These are phyloP conservation scores for Heliamphora pulchella DNA, from an alignment of 179 eudicot genomes.

Conservation along the genomic window DNA sequence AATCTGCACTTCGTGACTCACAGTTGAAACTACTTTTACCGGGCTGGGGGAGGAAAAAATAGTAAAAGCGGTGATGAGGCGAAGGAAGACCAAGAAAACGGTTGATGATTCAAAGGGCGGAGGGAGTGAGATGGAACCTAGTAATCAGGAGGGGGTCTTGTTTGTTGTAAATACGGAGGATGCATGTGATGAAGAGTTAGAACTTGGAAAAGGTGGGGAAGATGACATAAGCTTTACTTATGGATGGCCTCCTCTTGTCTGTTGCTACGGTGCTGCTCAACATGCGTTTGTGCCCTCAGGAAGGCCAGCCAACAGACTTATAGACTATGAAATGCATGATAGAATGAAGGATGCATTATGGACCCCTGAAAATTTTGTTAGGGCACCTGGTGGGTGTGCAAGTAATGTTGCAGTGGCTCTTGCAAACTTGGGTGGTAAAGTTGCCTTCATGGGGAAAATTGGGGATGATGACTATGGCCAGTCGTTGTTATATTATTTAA, in stretches of 20 bases:
- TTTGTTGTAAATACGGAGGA: slow-evolving; percentile 30
- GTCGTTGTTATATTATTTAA: slow-evolving; percentile 55
- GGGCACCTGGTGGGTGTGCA: slow-evolving; percentile 86
- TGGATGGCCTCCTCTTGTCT: slow-evolving; percentile 82
- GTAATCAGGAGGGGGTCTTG: slow-evolving; percentile 33
- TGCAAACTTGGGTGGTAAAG: slow-evolving; percentile 65
- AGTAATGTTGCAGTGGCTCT: slow-evolving; percentile 80
- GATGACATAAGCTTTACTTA: slow-evolving; percentile 64
- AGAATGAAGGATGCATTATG: slow-evolving; percentile 59
- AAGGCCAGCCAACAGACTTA: slow-evolving; percentile 68
- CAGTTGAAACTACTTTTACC: slow-evolving; percentile 42
- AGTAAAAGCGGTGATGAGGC: slow-evolving; percentile 38
- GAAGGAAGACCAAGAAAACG: slow-evolving; percentile 52
- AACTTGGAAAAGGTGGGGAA: slow-evolving; percentile 36
- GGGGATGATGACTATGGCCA: slow-evolving; percentile 83
- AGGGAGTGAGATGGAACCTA: slow-evolving; percentile 35
- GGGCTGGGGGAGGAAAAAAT: slow-evolving; percentile 31
- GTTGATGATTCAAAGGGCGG: slow-evolving; percentile 25
- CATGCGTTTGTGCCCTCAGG: slow-evolving; percentile 80
- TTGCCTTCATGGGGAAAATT: slow-evolving; percentile 91
- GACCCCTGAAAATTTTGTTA: slow-evolving; percentile 66
- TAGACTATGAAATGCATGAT: slow-evolving; percentile 69
- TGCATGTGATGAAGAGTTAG: slow-evolving; percentile 40
- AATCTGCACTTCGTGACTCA: slow-evolving; percentile 10
- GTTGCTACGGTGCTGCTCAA: slow-evolving; percentile 86